A percentile compares a stretch with the other conserved stretches of the same genome.
Conservation (phyloP, 2,329 filamentous ascomycete genomes). For the Nothophaeocryptopus gaeumannii region DNA sequence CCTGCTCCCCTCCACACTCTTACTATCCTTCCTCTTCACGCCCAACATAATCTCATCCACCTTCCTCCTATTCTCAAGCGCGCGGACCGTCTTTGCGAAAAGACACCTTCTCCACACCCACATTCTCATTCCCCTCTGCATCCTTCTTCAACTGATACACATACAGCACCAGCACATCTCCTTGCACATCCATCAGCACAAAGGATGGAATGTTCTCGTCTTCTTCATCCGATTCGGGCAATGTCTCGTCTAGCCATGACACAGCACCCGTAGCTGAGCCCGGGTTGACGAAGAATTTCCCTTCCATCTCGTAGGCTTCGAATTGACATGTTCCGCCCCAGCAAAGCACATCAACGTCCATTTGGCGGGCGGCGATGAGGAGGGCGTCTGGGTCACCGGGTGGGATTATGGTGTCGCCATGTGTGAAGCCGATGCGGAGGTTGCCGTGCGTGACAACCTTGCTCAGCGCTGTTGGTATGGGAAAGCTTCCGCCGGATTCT, state of each 20-base stretch:
- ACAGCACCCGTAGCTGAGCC: conserved; percentile 66
- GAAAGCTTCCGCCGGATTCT: conserved; percentile 25
- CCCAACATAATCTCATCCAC: conserved; percentile 18
- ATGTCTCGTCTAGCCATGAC: conserved; percentile 50
- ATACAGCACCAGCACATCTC: conserved; percentile 91
- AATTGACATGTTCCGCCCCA: conserved; percentile 70
- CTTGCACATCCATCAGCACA: conserved; percentile 97
- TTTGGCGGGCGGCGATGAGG: conserved; percentile 66
- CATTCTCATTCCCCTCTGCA: conserved; percentile 51
- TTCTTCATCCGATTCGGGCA: conserved; percentile 43
- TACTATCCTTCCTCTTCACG: neutral
- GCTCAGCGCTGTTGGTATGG: conserved; percentile 52
- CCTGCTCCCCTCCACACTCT: neutral
- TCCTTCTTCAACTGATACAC: conserved; percentile 68
- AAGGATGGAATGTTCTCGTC: conserved; percentile 81
- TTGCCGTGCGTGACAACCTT: conserved; percentile 69
- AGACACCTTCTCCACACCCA: conserved; percentile 56
- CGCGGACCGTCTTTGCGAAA: conserved; percentile 48
- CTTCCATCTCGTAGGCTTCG: conserved; percentile 69
- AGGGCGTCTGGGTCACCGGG: conserved; percentile 64
- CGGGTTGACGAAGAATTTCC: conserved; percentile 69
- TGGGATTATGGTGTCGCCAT: conserved; percentile 70
- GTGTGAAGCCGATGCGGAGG: conserved; percentile 67
- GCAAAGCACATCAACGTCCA: conserved; percentile 67
- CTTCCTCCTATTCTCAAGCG: conserved; percentile 14